Base-by-base conservation (phyloP, 768 basidiomycete genomes). In the Pleurotus ostreatus region DNA sequence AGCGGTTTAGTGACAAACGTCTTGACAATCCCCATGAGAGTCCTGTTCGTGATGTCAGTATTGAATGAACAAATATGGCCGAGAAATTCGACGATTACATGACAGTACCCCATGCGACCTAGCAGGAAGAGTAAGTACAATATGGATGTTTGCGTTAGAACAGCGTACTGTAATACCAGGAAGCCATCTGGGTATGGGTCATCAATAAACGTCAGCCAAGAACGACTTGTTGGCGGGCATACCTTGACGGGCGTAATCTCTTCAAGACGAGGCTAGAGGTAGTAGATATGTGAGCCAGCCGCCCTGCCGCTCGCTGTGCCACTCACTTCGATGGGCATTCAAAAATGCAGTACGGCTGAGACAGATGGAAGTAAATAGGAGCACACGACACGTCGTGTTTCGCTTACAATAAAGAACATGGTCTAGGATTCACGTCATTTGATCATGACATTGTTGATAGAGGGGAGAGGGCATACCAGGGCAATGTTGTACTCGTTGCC, bases 261-360 rank as follows among this genome's bases (percentile, higher is more conserved):
- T 86, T 86, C 25, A 88, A 69, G 4, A 85, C 78, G 43, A 86
- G 66, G 55, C 78, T 79, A 56, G 26, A n/a, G 43, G 48, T 51
- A 18, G 18, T 2, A n/a, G 7, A 23, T 34, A 6, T 2, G 30
- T 20, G 1, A 20, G 20, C 2, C 30, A 30, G 30, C 0, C 30
- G 30, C 30, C 0, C 30, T 30, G 7, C 30, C 7, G 30, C 9
- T 30, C 7, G 30, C 7, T 8, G 30, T 0, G 7, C 52, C 12
- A 64, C 75, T 37, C 58, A 87, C 85, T 89, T 90, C 20, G 84
- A 78, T 0, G 87, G 87, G 57, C 81, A 84, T 70, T 89, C 87
- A 56, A 84, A 85, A 46, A 81, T 70, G 62, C 82, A 84, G 60
- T 82, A 83, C 3, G 80, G 80, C 82, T 81, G 60, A 25, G 1